Evolutionary conservation across 2,329 filamentous ascomycete genomes (phyloP).

Genomic region (Pseudopyricularia cyperi): DNA sequence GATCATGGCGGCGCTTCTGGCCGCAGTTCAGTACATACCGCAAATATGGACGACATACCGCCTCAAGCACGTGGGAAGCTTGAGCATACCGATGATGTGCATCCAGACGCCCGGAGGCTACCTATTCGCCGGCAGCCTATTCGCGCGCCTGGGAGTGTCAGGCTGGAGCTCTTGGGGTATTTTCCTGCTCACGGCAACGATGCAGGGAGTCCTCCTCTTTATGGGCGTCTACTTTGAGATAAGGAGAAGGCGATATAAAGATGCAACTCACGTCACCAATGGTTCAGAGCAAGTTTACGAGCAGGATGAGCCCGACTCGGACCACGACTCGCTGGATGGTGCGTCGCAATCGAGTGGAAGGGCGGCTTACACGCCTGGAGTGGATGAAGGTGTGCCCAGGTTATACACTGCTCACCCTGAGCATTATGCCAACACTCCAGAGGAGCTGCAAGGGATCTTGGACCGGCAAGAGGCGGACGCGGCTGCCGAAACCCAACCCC

Average conservation of each 20-base stretch:
- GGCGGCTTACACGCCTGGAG: slow-evolving; percentile 20
- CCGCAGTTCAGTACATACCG: slow-evolving; percentile 83
- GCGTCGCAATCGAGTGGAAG: not conserved
- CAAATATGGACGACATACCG: slow-evolving; percentile 88
- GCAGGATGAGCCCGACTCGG: slow-evolving; percentile 3
- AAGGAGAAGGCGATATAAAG: not conserved
- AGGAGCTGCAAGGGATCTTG: slow-evolving; percentile 34
- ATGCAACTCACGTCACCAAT: not conserved
- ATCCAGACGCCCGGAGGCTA: slow-evolving; percentile 93
- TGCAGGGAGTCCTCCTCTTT: slow-evolving; percentile 69
- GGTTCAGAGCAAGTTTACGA: not conserved
- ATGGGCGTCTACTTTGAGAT: slow-evolving; percentile 74
- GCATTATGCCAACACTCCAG: slow-evolving; percentile 35
- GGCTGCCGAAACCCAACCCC: slow-evolving; percentile 34
- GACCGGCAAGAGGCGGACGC: slow-evolving; percentile 38
- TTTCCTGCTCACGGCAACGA: slow-evolving; percentile 69
- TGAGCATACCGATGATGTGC: slow-evolving; percentile 96
- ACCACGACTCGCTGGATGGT: not conserved
- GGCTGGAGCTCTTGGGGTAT: slow-evolving; percentile 97
- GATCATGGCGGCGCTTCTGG: slow-evolving; percentile 62
- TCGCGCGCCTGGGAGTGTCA: slow-evolving; percentile 59
- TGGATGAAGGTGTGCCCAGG: slow-evolving; percentile 36
- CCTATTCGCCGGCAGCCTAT: slow-evolving; percentile 77
- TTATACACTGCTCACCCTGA: slow-evolving; percentile 39
- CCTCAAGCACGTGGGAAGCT: slow-evolving; percentile 73